A percentile compares a stretch with the other conserved stretches of the same genome.
phyloP scores from a whole-genome alignment of 2,329 filamentous ascomycete species.

The Exophiala phaeomuriformis region DNA sequence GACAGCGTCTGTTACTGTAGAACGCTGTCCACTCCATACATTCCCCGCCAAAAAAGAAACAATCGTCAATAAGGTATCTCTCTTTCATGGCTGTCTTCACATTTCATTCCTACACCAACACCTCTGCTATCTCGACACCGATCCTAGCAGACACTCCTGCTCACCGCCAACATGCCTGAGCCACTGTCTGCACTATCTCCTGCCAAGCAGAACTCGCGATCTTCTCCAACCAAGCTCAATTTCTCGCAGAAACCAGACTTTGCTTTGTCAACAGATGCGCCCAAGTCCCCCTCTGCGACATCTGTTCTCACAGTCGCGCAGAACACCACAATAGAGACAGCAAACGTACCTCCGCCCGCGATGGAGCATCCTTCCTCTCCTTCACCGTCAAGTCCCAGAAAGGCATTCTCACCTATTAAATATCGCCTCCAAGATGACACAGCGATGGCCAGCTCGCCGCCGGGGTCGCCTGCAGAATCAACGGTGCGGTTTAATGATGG shows the following conservation, averaged over 20 bases:
- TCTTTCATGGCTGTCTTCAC: slow-evolving; percentile 12
- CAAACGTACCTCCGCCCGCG: slow-evolving; percentile 21
- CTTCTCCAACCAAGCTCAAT: slow-evolving; percentile 28
- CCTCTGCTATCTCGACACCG: background rate
- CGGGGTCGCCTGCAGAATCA: slow-evolving; percentile 25
- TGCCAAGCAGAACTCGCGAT: slow-evolving; percentile 37
- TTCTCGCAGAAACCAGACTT: slow-evolving; percentile 17
- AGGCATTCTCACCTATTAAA: slow-evolving; percentile 27
- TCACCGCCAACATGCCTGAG: slow-evolving; percentile 32
- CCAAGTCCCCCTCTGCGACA: slow-evolving; percentile 12
- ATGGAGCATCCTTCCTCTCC: slow-evolving; percentile 23
- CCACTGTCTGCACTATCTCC: slow-evolving; percentile 38
- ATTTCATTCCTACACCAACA: background rate
- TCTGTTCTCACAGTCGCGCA: slow-evolving; percentile 7
- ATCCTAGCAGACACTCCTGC: slow-evolving; percentile 3
- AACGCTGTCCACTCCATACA: slow-evolving; percentile 5
- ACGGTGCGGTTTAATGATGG: slow-evolving; percentile 29
- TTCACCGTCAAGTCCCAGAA: slow-evolving; percentile 22
- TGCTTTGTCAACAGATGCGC: slow-evolving; percentile 19
- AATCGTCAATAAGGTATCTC: background rate
- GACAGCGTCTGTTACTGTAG: background rate
- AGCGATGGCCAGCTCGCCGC: slow-evolving; percentile 19
- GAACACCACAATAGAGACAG: slow-evolving; percentile 27
- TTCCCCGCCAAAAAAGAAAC: background rate
- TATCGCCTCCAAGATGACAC: slow-evolving; percentile 24